Conservation (phyloP, 441 rosid genomes). For the Pelargonium cotyledonis region DNA sequence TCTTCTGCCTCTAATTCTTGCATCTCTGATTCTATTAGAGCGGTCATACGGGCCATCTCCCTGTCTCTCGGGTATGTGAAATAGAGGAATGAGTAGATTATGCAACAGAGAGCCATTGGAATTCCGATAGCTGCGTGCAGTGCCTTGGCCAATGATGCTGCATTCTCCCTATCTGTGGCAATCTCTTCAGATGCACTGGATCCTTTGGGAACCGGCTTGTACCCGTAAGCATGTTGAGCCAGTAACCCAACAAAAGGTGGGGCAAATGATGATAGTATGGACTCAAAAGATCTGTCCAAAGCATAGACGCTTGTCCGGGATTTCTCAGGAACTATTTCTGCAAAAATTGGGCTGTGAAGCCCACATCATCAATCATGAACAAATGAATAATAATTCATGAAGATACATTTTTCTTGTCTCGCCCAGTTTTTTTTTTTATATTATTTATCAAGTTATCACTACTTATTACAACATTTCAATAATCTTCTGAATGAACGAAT, state of each 20-base stretch:
- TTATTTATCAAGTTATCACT: too few relatives aligned
- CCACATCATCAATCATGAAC: neutral
- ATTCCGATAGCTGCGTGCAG: constrained; percentile 54
- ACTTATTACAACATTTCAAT: too few relatives aligned
- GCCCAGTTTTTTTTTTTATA: too few relatives aligned
- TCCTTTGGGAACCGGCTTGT: constrained; percentile 49
- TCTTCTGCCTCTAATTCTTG: constrained; percentile 26
- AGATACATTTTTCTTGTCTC: too few relatives aligned
- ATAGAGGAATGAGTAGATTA: constrained; percentile 53
- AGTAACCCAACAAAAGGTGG: constrained; percentile 62
- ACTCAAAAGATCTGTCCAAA: constrained; percentile 52
- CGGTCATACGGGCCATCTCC: constrained; percentile 54
- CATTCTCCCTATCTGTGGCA: constrained; percentile 46
- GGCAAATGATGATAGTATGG: constrained; percentile 56
- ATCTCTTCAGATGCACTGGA: constrained; percentile 33
- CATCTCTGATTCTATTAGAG: constrained; percentile 54
- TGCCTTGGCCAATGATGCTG: constrained; percentile 49
- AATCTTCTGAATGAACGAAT: too few relatives aligned
- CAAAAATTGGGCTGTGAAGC: constrained; percentile 53
- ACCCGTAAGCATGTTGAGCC: constrained; percentile 55
- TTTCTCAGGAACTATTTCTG: constrained; percentile 62
- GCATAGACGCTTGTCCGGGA: constrained; percentile 63
- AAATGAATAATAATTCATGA: too few relatives aligned
- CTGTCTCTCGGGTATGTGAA: constrained; percentile 51
- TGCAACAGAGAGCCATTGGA: constrained; percentile 52